Evolutionary conservation across 768 basidiomycete genomes (phyloP).

Genomic region (Dioszegia hungarica): DNA sequence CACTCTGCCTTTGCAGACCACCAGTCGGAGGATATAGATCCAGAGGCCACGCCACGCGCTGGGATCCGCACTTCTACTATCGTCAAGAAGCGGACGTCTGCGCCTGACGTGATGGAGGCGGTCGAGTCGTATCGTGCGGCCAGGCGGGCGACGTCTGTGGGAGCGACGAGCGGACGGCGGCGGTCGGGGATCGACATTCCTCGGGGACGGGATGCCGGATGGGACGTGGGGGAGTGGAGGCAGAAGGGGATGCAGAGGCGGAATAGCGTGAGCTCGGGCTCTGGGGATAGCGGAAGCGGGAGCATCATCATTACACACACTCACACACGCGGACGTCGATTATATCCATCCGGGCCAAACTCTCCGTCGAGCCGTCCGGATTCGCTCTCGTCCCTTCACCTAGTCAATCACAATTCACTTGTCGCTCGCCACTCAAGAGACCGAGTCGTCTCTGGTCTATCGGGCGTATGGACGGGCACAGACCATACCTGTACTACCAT

Average conservation of each 20-base stretch:
- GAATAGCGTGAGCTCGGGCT: neutral
- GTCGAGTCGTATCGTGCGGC: neutral
- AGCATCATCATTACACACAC: too few species aligned
- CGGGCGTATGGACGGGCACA: too few species aligned
- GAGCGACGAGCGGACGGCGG: neutral
- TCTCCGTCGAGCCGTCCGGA: neutral
- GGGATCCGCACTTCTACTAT: too few species aligned
- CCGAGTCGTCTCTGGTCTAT: too few species aligned
- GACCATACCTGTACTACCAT: too few species aligned
- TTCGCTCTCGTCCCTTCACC: too few species aligned
- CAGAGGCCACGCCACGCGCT: neutral
- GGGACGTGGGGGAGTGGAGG: neutral
- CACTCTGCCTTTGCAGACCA: neutral
- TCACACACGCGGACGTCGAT: neutral
- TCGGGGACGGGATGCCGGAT: neutral
- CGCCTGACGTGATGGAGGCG: neutral
- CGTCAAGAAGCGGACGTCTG: neutral
- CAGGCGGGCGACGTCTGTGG: neutral
- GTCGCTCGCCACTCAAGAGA: too few species aligned
- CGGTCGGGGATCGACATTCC: neutral
- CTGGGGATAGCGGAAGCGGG: neutral
- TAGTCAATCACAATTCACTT: too few species aligned
- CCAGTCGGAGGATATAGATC: neutral
- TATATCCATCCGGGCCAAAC: neutral
- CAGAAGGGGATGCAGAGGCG: neutral